Evolutionary conservation across 768 basidiomycete genomes (phyloP).

Genomic region (Phlebiopsis gigantea): DNA sequence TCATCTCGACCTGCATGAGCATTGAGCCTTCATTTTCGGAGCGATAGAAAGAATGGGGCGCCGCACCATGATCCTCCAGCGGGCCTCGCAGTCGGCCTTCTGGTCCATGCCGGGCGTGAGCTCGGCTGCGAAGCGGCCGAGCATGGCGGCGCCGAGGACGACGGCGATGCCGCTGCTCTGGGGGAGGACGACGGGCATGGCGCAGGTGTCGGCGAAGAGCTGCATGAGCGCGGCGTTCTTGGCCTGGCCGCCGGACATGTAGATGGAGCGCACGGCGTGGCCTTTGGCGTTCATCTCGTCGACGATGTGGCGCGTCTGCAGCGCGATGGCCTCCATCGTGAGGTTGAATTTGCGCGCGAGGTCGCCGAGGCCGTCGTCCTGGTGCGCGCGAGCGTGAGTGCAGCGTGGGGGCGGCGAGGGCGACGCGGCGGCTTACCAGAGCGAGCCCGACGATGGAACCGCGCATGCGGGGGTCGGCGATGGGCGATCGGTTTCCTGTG

Average conservation of each 20-base stretch:
- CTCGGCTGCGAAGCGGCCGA: constrained; percentile 82
- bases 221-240: constrained; percentile 87
- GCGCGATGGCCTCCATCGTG: constrained; percentile 87
- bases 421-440: constrained; percentile 41
- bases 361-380: constrained; percentile 72
- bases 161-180: constrained; percentile 74
- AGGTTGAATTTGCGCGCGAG: constrained; percentile 89
- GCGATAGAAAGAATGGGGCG: not conserved
- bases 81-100: constrained; percentile 49
- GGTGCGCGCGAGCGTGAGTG: not conserved
- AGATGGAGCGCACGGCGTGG: constrained; percentile 77
- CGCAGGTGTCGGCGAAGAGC: constrained; percentile 82
- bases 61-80: constrained; percentile 92
- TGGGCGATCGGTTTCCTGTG: constrained; percentile 90
- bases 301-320: constrained; percentile 92
- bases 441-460: constrained; percentile 87
- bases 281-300: constrained; percentile 86
- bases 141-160: constrained; percentile 90
- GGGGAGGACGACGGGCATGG: constrained; percentile 80
- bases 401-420: not conserved
- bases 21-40: not conserved
- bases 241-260: constrained; percentile 91
- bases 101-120: constrained; percentile 31
- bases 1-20: constrained; percentile 77
- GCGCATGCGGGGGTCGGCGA: constrained; percentile 93